These are phyloP conservation scores for Aspergillus bertholletiae DNA, from an alignment of 495 filamentous ascomycete genomes.

Conservation along the genomic window DNA sequence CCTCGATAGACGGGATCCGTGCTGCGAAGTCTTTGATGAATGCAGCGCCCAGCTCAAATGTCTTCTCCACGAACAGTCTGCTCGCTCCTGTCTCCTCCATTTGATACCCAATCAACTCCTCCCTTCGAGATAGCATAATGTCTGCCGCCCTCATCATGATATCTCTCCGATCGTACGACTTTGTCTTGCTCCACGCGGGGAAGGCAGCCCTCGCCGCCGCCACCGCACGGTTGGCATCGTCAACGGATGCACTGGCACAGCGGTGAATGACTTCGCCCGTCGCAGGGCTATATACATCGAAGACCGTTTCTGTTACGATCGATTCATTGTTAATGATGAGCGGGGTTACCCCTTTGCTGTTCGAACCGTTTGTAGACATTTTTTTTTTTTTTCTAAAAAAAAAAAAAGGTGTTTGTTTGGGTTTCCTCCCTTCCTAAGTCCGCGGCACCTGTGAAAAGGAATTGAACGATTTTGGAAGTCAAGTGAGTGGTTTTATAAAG, in stretches of 20 bases:
- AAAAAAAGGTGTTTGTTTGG: no score
- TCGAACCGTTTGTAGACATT: conserved; percentile 9
- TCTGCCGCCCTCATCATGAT: conserved; percentile 70
- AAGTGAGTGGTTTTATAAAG: background rate
- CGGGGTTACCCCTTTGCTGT: conserved; percentile 45
- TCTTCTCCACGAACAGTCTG: conserved; percentile 54
- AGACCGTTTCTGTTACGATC: conserved; percentile 54
- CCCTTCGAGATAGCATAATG: conserved; percentile 57
- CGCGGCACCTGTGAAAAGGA: background rate
- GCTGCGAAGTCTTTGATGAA: conserved; percentile 70
- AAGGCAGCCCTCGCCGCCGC: conserved; percentile 64
- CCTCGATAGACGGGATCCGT: conserved; percentile 56
- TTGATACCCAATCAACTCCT: conserved; percentile 62
- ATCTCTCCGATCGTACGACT: conserved; percentile 59
- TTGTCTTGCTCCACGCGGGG: conserved; percentile 63
- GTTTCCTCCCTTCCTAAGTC: no score
- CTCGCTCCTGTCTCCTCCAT: conserved; percentile 65
- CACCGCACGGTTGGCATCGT: conserved; percentile 55
- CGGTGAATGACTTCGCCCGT: conserved; percentile 59
- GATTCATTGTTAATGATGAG: conserved; percentile 74
- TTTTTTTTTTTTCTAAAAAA: background rate
- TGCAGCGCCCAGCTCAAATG: conserved; percentile 54
- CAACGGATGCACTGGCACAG: conserved; percentile 57
- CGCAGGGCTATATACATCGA: conserved; percentile 63
- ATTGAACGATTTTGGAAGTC: background rate